Percentiles rank a stretch among this genome's conserved stretches.
Evolutionary conservation across 129 eudicot species (phyloP).

Genomic region (Centaurea solstitialis): DNA sequence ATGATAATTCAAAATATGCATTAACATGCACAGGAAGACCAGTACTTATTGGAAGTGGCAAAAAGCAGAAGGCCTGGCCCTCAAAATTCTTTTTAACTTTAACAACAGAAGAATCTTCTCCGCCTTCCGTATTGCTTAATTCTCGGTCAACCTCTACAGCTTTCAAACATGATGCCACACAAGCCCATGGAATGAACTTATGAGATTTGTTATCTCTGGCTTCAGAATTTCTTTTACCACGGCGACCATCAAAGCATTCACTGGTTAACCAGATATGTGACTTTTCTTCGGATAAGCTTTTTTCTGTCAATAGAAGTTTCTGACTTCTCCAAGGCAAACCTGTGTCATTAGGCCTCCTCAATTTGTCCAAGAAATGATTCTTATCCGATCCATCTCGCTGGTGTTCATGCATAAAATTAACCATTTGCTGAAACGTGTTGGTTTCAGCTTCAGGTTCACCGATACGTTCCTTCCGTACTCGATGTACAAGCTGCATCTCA

Average conservation of each 20-base stretch:
- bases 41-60: conserved; percentile 92
- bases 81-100: conserved; percentile 49
- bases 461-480: conserved; percentile 56
- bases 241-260: conserved; percentile 75
- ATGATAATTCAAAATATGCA: conserved; percentile 93
- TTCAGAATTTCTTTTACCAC: conserved; percentile 44
- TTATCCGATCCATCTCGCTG: conserved; percentile 52
- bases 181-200: conserved; percentile 87
- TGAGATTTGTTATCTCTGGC: conserved; percentile 44
- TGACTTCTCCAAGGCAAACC: conserved; percentile 81
- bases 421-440: conserved; percentile 54
- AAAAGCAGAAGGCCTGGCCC: conserved; percentile 95
- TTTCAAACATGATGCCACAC: conserved; percentile 75
- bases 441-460: conserved; percentile 60
- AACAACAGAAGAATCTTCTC: conserved; percentile 23
- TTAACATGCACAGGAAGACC: conserved; percentile 95
- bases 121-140: conserved; percentile 12
- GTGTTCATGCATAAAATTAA: conserved; percentile 57
- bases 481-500: conserved; percentile 83
- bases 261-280: conserved; percentile 82
- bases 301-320: conserved; percentile 75
- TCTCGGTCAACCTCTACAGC: conserved; percentile 38
- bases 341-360: conserved; percentile 48
- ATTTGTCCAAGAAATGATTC: conserved; percentile 57
- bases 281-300: conserved; percentile 49